Percentiles rank a stretch among this genome's conserved stretches.
These are phyloP conservation scores for Colletotrichum magnum DNA, from an alignment of 2,329 filamentous ascomycete genomes.

Conservation along the genomic window DNA sequence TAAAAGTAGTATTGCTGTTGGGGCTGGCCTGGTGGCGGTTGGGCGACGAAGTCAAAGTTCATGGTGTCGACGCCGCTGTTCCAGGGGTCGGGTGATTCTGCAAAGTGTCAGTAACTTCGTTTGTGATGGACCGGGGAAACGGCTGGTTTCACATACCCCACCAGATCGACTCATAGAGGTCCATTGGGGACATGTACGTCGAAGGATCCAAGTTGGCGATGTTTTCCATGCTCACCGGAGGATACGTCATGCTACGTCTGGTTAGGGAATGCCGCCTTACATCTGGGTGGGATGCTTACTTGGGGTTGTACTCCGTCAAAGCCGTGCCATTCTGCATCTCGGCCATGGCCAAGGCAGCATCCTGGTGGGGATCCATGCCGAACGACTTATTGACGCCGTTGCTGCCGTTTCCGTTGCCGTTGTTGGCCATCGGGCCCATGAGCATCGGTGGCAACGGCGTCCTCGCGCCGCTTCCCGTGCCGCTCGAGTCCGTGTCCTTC, in stretches of 20 bases:
- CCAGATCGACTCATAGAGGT: conserved; percentile 78
- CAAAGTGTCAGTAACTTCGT: conserved; percentile 21
- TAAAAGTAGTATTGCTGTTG: conserved; percentile 71
- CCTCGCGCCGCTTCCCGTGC: conserved; percentile 60
- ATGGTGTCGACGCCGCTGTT: conserved; percentile 69
- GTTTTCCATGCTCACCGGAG: conserved; percentile 58
- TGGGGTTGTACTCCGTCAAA: conserved; percentile 46
- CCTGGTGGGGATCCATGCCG: conserved; percentile 68
- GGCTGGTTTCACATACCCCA: conserved; percentile 66
- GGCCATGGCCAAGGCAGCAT: conserved; percentile 75
- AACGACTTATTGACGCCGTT: conserved; percentile 32
- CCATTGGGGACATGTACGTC: conserved; percentile 76
- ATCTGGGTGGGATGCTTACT: not conserved
- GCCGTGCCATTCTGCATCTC: conserved; percentile 73
- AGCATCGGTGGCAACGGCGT: conserved; percentile 54
- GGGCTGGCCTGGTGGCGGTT: conserved; percentile 71
- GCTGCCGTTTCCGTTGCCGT: conserved; percentile 22
- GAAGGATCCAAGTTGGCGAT: conserved; percentile 67
- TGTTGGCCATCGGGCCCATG: conserved; percentile 44
- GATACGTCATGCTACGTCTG: conserved; percentile 52
- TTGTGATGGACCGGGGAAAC: conserved; percentile 27
- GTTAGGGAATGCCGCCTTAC: conserved; percentile 1
- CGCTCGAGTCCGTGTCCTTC: conserved; percentile 62
- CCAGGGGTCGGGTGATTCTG: conserved; percentile 73
- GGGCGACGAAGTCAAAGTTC: conserved; percentile 73